Percentiles rank a stretch among this genome's conserved stretches.
Conservation (phyloP, 2,329 filamentous ascomycete genomes). For the Alternaria hordeiaustralica region DNA sequence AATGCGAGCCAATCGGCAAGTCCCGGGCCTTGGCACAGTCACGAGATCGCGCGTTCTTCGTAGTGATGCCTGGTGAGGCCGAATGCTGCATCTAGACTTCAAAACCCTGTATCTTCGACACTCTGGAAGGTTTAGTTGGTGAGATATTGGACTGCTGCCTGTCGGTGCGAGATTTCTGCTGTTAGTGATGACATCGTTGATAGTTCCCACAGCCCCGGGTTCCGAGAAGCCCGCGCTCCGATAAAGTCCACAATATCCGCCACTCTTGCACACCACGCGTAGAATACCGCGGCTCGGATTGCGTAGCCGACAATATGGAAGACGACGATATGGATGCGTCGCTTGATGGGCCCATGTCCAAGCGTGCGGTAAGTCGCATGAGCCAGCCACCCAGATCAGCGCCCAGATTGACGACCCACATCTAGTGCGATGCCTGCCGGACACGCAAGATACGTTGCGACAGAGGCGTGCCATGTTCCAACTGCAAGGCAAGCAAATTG, state of each 20-base stretch:
- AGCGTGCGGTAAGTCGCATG: conserved; percentile 37
- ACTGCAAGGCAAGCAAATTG: conserved; percentile 46
- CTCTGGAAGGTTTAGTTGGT: neutral
- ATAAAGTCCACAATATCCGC: conserved; percentile 10
- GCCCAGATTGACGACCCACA: conserved; percentile 6
- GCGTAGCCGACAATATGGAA: conserved; percentile 33
- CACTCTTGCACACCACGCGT: conserved; percentile 21
- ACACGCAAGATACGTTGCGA: conserved; percentile 47
- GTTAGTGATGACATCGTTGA: conserved; percentile 23
- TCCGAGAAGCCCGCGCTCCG: conserved; percentile 23
- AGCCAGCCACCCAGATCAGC: neutral
- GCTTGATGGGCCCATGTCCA: conserved; percentile 33
- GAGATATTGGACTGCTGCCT: neutral
- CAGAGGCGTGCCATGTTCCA: conserved; percentile 43
- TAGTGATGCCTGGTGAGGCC: neutral
- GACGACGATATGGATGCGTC: conserved; percentile 38
- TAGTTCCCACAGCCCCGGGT: conserved; percentile 11
- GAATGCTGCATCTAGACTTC: neutral
- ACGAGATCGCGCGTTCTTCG: conserved; percentile 11
- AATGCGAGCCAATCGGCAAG: conserved; percentile 3
- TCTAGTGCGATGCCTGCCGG: conserved; percentile 45
- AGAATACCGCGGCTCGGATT: conserved; percentile 15
- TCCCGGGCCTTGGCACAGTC: conserved; percentile 4
- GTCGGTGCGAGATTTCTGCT: neutral
- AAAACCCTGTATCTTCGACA: neutral